Base-by-base conservation (phyloP, 345 rosid genomes). In the Brassica rapa region DNA sequence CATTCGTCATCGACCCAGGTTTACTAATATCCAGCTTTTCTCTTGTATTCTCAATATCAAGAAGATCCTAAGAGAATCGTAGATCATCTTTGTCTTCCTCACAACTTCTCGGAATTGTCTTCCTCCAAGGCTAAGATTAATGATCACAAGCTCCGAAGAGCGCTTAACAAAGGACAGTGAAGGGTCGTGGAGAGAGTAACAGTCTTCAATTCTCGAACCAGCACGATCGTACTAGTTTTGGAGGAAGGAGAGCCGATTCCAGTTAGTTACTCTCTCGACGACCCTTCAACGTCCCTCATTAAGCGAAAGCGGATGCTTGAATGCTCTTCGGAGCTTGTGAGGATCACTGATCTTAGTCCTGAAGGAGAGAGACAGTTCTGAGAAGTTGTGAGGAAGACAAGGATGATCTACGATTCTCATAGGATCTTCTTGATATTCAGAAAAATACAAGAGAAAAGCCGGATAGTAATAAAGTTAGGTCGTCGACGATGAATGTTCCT, bases 241-340 rank as follows among this genome's bases (percentile, higher is more conserved):
- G 83, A 81, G 21, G 81, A 82, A 8, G 81, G 68, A 10, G 46
- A 41, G 11, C 39, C 29, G 35, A 16, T 32, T 19, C 72, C 9
- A 35, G 51, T 69, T 74, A 16, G 12, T 66, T 49, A 61, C 51
- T 56, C 53, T 24, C 5, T 0, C 32, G 49, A 6, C 1, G 74
- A 24, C 41, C 49, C 46, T 69, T 62, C 78, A 25, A 46, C 74
- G 10, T 37, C 80, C 6, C 80, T 80, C 8, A 77, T 74, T 8
- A 73, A 74, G 3, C 65, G 84, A 4, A 76, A 68, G 41, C 88
- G 64, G 10, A 69, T 56, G 1, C 73, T 57, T 11, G 75, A 69
- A 12, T 85, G 93, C 23, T 91, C 97, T 2, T 73, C 87, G 8
- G 93, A 92, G 89, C 89, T 92, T 0, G 98, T 92, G 37, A 87